Percentiles rank a stretch among this genome's conserved stretches.
Conservation (phyloP, 176 grass and related monocot genomes). For the Oryza meyeriana region DNA sequence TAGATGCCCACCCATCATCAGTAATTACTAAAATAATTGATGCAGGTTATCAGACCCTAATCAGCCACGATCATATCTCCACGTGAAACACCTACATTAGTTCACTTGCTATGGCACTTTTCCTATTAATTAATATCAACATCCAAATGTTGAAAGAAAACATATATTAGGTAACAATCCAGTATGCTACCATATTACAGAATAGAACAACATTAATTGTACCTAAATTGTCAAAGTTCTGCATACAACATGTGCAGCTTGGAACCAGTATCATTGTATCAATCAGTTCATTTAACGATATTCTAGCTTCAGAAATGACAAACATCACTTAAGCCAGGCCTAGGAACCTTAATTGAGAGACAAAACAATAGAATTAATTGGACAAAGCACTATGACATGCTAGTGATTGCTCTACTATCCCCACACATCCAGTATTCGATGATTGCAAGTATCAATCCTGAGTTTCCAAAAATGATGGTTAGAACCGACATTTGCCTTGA, state of each 20-base stretch:
- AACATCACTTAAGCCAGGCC: neutral
- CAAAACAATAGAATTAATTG: neutral
- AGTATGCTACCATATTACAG: neutral
- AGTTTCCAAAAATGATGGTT: neutral
- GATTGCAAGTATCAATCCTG: neutral
- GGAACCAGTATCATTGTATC: neutral
- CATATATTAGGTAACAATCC: neutral
- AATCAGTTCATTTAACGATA: neutral
- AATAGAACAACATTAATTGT: neutral
- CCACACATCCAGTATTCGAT: neutral
- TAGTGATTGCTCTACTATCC: neutral
- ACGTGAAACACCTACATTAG: neutral
- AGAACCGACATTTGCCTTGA: neutral
- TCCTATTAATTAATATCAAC: neutral
- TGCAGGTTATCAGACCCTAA: neutral
- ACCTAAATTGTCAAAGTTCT: neutral
- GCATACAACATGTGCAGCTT: neutral
- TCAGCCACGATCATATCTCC: neutral
- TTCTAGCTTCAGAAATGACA: neutral
- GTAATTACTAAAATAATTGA: neutral
- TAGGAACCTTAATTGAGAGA: neutral
- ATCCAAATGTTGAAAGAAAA: neutral
- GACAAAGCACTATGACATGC: neutral
- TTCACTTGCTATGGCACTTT: neutral
- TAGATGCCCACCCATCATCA: neutral